Evolutionary conservation across 768 basidiomycete genomes (phyloP), one percentile per base, ranked within the genome.

Genomic region (Lactifluus hygrophoroides): DNA sequence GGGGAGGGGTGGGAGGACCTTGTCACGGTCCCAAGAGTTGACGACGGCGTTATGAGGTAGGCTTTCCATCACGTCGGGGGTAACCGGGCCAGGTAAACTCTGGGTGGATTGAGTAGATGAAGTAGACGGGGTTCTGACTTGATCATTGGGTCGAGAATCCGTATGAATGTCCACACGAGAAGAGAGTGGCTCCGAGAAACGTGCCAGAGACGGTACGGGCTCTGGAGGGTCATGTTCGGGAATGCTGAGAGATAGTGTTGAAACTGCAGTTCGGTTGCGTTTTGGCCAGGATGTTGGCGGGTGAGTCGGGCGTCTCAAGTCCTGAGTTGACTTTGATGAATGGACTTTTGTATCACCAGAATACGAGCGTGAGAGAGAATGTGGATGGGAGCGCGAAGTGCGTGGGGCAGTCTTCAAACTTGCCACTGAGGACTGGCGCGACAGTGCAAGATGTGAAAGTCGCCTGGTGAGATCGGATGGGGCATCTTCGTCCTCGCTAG

Each of bases 401-500:
- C 47, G 58, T 23, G 61, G 45, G 27, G 30, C 27, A 43, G 48
- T 30, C 38, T 47, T 46, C 7, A 66, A 37, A 2, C 69, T 68
- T 5, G 40, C 47, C 1, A 37, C 21, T 13, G 64, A 70, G 19
- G 54, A 58, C 38, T 43, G 61, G 43, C 58, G 65, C 23, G 61
- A 69, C 46, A 63, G 63, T 11, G 62, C 61, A 25, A 67, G 57
- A 37, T 58, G 51, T 9, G 73, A 74, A 6, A 75, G 62, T 5
- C 71, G 69, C 25, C 64, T 66, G 16, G 74, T 74, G 28, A 75
- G 68, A 25, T 71, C 69, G 1, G 71, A 72, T 9, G 73, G 74
- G 10, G 74, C 72, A 51, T 73, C 74, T 56, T 75, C 74, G 62
- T 75, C 74, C 63, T 75, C 74, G 61, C 73, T 74, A 49, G 11